Conservation (phyloP, 2,329 filamentous ascomycete species). For the Magnaporthiopsis poae region DNA sequence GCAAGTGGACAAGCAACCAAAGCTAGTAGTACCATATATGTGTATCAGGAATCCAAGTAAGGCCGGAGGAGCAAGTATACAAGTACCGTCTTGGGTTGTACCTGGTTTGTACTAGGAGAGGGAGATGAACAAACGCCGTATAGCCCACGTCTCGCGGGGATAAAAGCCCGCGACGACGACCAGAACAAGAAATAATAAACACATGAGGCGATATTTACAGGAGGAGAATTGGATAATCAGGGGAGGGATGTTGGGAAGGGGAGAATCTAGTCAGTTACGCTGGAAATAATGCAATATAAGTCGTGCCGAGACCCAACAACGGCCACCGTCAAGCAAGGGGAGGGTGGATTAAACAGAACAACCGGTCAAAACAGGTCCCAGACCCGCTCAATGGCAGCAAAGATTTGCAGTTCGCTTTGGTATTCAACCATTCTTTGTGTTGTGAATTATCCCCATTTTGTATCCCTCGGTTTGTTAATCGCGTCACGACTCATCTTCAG, state of each 20-base stretch:
- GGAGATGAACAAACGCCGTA: neutral
- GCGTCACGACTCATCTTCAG: conserved; percentile 41
- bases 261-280: neutral
- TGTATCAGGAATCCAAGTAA: neutral
- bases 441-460: neutral
- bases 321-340: neutral
- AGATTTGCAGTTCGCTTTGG: neutral
- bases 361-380: neutral
- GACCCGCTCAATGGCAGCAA: neutral
- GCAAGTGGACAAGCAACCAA: neutral
- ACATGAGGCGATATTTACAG: neutral
- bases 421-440: neutral
- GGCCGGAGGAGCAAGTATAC: neutral
- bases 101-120: no score
- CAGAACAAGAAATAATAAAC: neutral
- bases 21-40: neutral
- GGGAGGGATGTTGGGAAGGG: no score
- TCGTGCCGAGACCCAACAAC: neutral
- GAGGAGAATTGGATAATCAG: neutral
- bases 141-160: neutral
- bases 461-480: neutral
- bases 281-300: neutral
- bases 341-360: neutral
- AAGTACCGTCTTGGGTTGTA: neutral
- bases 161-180: neutral